phyloP scores from a whole-genome alignment of 805 yeast species.

The Nakazawaea peltata region DNA sequence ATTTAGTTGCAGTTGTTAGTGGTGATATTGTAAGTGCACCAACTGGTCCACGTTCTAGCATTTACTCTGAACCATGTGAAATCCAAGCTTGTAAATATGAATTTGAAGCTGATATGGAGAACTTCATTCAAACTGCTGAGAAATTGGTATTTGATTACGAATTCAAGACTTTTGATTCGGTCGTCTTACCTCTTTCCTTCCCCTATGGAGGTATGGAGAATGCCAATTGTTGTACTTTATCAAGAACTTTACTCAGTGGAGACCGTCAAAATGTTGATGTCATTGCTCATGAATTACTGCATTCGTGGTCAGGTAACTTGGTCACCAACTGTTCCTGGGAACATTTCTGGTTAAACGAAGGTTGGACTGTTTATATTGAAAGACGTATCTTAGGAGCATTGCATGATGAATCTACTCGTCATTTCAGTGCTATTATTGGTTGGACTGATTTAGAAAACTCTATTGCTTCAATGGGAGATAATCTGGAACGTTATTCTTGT shows the following conservation, averaged over 20 bases:
- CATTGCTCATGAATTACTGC: slow-evolving; percentile 89
- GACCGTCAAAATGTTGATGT: slow-evolving; percentile 84
- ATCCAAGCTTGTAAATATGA: slow-evolving; percentile 68
- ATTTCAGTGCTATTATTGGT: slow-evolving; percentile 78
- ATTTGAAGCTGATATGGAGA: slow-evolving; percentile 74
- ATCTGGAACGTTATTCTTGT: slow-evolving; percentile 43
- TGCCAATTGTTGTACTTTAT: slow-evolving; percentile 84
- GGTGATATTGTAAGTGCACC: slow-evolving; percentile 63
- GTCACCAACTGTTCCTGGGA: slow-evolving; percentile 91
- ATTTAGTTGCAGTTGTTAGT: slow-evolving; percentile 75
- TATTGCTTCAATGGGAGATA: slow-evolving; percentile 54
- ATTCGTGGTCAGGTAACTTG: slow-evolving; percentile 87
- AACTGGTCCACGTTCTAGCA: slow-evolving; percentile 83
- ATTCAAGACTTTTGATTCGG: slow-evolving; percentile 77
- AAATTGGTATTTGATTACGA: slow-evolving; percentile 68
- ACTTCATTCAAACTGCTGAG: slow-evolving; percentile 74
- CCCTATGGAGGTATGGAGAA: slow-evolving; percentile 97
- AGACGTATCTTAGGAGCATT: slow-evolving; percentile 70
- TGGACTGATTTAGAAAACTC: slow-evolving; percentile 75
- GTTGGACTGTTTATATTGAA: slow-evolving; percentile 92
- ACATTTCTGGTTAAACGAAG: slow-evolving; percentile 92
- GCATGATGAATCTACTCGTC: slow-evolving; percentile 75
- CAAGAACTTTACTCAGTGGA: slow-evolving; percentile 81
- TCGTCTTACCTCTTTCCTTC: slow-evolving; percentile 67
- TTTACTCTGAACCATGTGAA: slow-evolving; percentile 69